Percentiles rank a stretch among this genome's conserved stretches.
Conservation (phyloP, 2,329 filamentous ascomycete species). For the Trichoderma aggressivum region DNA sequence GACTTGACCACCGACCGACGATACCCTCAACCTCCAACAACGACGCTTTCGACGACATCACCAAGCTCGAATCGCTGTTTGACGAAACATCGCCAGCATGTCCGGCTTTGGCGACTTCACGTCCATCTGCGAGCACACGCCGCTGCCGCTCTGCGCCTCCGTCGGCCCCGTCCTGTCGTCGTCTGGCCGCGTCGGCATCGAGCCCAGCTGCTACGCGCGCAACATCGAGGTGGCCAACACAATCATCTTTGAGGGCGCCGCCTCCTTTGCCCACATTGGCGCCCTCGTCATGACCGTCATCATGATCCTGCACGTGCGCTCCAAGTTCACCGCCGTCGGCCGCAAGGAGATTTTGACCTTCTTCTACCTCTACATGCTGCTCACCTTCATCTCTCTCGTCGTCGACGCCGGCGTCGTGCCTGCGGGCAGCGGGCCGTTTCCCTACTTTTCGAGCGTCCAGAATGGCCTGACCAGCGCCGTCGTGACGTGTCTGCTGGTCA, state of each 20-base stretch:
- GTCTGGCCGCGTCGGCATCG: constrained; percentile 69
- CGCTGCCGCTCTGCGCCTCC: constrained; percentile 82
- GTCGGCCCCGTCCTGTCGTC: constrained; percentile 72
- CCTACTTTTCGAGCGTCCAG: constrained; percentile 89
- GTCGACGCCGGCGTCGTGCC: constrained; percentile 92
- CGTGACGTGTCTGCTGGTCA: constrained; percentile 86
- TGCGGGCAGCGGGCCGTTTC: constrained; percentile 73
- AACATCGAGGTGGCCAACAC: constrained; percentile 97
- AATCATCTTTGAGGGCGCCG: constrained; percentile 93
- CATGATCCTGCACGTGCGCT: constrained; percentile 95
- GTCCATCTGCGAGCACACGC: constrained; percentile 76
- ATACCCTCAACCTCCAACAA: background rate
- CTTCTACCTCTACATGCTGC: constrained; percentile 93
- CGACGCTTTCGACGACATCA: background rate
- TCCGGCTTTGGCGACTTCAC: constrained; percentile 93
- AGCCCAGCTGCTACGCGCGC: constrained; percentile 87
- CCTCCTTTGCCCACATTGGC: constrained; percentile 87
- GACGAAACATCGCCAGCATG: constrained; percentile 38
- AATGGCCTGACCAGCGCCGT: constrained; percentile 80
- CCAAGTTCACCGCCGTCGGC: constrained; percentile 95
- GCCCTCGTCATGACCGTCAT: constrained; percentile 90
- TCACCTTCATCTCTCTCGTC: constrained; percentile 83
- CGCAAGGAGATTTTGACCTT: constrained; percentile 76
- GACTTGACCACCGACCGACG: background rate
- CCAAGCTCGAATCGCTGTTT: background rate